Conservation (phyloP, 768 basidiomycete species). For the Leccinum sublutescens region DNA sequence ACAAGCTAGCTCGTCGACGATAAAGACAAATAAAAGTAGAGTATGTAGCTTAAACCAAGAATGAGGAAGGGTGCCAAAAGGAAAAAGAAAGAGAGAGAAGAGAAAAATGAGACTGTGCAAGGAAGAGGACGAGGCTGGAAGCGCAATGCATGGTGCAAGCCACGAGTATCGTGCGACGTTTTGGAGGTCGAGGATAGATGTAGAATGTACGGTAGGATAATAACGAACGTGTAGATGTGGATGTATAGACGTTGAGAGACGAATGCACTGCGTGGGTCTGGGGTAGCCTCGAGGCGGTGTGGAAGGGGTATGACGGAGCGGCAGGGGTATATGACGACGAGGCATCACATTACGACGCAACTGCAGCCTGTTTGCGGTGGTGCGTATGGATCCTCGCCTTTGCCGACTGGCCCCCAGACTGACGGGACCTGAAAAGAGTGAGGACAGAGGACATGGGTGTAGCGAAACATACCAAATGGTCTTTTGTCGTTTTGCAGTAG, state of each 20-base stretch:
- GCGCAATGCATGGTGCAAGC: conserved; percentile 26
- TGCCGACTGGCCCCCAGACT: conserved; percentile 90
- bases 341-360: conserved; percentile 66
- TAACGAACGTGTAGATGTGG: conserved; percentile 28
- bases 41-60: conserved; percentile 30
- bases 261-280: conserved; percentile 16
- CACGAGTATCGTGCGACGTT: conserved; percentile 28
- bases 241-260: conserved; percentile 24
- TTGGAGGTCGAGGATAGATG: conserved; percentile 22
- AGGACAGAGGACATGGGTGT: background rate
- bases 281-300: conserved; percentile 7
- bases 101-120: conserved; percentile 4
- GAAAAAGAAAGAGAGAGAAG: conserved; percentile 2
- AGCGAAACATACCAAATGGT: conserved; percentile 68
- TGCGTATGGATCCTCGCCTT: conserved; percentile 91
- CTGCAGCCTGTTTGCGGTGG: conserved; percentile 74
- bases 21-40: conserved; percentile 36
- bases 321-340: conserved; percentile 32
- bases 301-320: conserved; percentile 32
- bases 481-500: conserved; percentile 92
- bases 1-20: conserved; percentile 24
- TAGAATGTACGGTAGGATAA: conserved; percentile 25
- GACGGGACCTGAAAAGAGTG: conserved; percentile 60
- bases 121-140: conserved; percentile 11
- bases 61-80: background rate